phyloP scores from a whole-genome alignment of 106 monocot species.

The Agapanthus africanus region DNA sequence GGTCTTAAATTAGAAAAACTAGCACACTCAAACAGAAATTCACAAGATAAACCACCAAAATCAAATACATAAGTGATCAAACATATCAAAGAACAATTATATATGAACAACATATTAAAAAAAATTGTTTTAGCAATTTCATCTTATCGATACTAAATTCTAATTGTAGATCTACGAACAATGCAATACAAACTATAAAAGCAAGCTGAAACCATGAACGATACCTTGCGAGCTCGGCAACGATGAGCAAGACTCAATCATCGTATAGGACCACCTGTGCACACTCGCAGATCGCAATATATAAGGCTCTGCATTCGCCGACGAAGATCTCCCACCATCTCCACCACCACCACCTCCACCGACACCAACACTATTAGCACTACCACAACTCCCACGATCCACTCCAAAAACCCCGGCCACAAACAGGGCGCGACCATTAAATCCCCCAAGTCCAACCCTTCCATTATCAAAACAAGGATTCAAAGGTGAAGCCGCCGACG shows the following conservation, averaged over 20 bases:
- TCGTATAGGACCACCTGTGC: conserved; percentile 47
- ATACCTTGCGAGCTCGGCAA: conserved; percentile 40
- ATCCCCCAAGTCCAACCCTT: conserved; percentile 33
- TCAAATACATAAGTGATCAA: background rate
- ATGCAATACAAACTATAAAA: background rate
- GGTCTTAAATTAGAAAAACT: background rate
- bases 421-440: conserved; percentile 48
- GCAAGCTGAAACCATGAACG: background rate
- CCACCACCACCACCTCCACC: conserved; percentile 7
- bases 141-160: background rate
- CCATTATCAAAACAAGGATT: conserved; percentile 42
- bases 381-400: conserved; percentile 27
- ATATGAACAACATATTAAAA: background rate
- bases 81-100: background rate
- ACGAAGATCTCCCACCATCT: conserved; percentile 24
- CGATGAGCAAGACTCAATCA: conserved; percentile 40
- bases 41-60: background rate
- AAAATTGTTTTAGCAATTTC: background rate
- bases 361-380: conserved; percentile 15
- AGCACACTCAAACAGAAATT: background rate
- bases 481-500: conserved; percentile 39
- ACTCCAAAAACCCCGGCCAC: conserved; percentile 43
- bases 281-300: conserved; percentile 43
- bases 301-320: conserved; percentile 34
- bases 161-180: background rate